These are phyloP conservation scores for Oryza nivara DNA, from an alignment of 176 grass and related monocot genomes.

Conservation along the genomic window DNA sequence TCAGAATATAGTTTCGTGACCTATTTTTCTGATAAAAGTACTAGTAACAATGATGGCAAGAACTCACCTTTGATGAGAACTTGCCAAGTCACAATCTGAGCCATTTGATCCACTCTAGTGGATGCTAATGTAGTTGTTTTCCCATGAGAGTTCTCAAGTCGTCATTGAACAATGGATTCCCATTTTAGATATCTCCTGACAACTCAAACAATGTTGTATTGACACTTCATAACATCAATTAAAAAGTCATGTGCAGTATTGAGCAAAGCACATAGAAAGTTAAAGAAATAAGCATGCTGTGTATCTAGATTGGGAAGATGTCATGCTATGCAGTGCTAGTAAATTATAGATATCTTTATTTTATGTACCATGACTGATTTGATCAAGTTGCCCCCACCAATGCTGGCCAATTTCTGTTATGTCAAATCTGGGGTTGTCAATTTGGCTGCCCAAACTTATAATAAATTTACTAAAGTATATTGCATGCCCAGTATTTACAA, in stretches of 20 bases:
- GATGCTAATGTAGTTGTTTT: not conserved
- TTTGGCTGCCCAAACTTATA: not conserved
- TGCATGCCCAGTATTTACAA: not conserved
- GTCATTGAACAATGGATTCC: not conserved
- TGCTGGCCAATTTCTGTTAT: not conserved
- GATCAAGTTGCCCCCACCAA: not conserved
- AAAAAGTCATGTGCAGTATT: not conserved
- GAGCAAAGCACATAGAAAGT: not conserved
- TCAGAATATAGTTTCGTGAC: not conserved
- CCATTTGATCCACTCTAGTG: not conserved
- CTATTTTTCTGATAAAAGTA: not conserved
- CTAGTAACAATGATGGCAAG: not conserved
- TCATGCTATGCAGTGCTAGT: not conserved
- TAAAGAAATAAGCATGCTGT: not conserved
- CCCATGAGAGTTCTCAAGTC: not conserved
- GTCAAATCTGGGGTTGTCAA: not conserved
- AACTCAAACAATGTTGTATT: not conserved
- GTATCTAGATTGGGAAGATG: not conserved
- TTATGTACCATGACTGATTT: not conserved
- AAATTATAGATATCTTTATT: conserved; percentile 1
- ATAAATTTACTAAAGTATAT: not conserved
- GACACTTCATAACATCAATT: not conserved
- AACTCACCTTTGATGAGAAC: not conserved
- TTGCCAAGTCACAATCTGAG: not conserved
- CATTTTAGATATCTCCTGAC: not conserved